Evolutionary conservation across 2,329 filamentous ascomycete species (phyloP).

Genomic region (Shiraia sp.): DNA sequence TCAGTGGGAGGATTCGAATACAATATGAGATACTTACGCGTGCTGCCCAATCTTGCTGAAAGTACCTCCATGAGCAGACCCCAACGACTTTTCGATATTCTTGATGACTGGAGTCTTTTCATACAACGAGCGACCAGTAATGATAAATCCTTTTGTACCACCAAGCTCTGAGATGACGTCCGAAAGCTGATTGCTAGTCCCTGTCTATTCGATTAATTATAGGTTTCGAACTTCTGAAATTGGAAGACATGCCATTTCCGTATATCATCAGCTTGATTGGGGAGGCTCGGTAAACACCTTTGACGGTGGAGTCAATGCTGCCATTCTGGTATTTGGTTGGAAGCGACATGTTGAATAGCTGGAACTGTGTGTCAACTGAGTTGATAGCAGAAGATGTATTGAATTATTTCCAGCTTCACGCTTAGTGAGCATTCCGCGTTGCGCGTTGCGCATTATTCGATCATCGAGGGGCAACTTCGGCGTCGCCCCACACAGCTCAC

Average conservation of each 20-base stretch:
- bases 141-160: constrained; percentile 58
- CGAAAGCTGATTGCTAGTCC: constrained; percentile 37
- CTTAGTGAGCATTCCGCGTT: constrained; percentile 5
- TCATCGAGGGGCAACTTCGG: constrained; percentile 34
- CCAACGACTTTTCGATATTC: constrained; percentile 55
- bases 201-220: constrained; percentile 20
- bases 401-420: constrained; percentile 1
- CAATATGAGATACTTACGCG: constrained; percentile 48
- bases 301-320: constrained; percentile 36
- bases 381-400: constrained; percentile 3
- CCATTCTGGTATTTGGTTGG: constrained; percentile 41
- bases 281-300: constrained; percentile 42
- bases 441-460: constrained; percentile 18
- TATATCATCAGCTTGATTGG: constrained; percentile 45
- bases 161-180: constrained; percentile 40
- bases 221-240: neutral
- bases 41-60: constrained; percentile 61
- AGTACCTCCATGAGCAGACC: constrained; percentile 55
- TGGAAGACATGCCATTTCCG: constrained; percentile 28
- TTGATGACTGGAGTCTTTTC: constrained; percentile 59
- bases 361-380: constrained; percentile 1
- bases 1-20: constrained; percentile 10
- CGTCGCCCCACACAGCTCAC: constrained; percentile 33
- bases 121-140: constrained; percentile 58
- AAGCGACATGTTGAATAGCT: constrained; percentile 28